phyloP scores from a whole-genome alignment of 768 basidiomycete species.

The Lactarius deliciosus region DNA sequence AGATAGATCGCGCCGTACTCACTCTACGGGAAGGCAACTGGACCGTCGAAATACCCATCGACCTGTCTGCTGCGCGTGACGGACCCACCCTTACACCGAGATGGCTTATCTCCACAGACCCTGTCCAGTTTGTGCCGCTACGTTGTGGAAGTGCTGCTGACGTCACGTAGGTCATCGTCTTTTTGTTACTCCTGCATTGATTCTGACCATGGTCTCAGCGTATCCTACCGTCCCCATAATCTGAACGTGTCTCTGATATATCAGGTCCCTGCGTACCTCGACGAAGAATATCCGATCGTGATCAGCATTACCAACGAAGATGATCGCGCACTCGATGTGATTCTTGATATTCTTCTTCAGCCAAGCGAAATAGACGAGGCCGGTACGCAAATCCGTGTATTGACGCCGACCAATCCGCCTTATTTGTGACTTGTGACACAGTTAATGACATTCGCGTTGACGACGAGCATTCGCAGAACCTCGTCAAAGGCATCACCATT shows the following conservation, averaged over 20 bases:
- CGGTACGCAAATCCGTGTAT: slow-evolving; percentile 40
- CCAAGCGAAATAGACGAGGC: slow-evolving; percentile 75
- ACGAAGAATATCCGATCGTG: slow-evolving; percentile 75
- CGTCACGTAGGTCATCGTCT: slow-evolving; percentile 44
- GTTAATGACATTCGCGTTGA: slow-evolving; percentile 63
- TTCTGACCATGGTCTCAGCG: slow-evolving; percentile 39
- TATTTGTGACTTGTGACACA: slow-evolving; percentile 32
- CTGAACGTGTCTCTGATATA: slow-evolving; percentile 58
- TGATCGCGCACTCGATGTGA: slow-evolving; percentile 62
- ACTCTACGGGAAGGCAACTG: slow-evolving; percentile 61
- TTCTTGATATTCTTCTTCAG: slow-evolving; percentile 75
- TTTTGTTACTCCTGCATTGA: slow-evolving; percentile 17
- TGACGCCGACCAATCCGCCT: not conserved
- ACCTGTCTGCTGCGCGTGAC: slow-evolving; percentile 42
- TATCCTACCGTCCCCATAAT: slow-evolving; percentile 61
- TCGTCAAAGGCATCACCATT: slow-evolving; percentile 72
- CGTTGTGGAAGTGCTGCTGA: slow-evolving; percentile 47
- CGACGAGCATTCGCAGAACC: slow-evolving; percentile 60
- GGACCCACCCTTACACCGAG: slow-evolving; percentile 35
- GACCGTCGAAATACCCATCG: slow-evolving; percentile 63
- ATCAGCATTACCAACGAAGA: slow-evolving; percentile 74
- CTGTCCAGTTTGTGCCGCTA: slow-evolving; percentile 53
- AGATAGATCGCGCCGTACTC: slow-evolving; percentile 48
- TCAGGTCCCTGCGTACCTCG: slow-evolving; percentile 68
- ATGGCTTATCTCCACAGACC: slow-evolving; percentile 62